A percentile compares a stretch with the other conserved stretches of the same genome.
phyloP scores from a whole-genome alignment of 177 flowering plant genomes.

The Tripterygium wilfordii region DNA sequence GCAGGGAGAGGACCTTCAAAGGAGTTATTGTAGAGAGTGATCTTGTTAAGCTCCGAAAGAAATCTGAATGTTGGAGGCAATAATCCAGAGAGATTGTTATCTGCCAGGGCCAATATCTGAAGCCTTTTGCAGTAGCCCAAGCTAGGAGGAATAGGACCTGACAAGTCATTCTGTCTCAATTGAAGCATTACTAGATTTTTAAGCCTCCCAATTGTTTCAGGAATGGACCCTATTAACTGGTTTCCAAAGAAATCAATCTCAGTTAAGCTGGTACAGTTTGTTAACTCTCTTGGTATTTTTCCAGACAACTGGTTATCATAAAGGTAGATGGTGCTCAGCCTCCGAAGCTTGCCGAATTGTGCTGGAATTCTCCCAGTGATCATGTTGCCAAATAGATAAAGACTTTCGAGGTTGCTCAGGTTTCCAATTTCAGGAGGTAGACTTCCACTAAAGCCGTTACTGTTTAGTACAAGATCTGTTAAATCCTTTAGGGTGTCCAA shows the following conservation, averaged over 20 bases:
- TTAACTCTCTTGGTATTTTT: constrained; percentile 67
- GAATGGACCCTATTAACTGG: constrained; percentile 70
- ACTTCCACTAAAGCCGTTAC: constrained; percentile 74
- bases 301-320: constrained; percentile 87
- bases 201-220: constrained; percentile 71
- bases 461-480: constrained; percentile 68
- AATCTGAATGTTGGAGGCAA: constrained; percentile 68
- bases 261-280: constrained; percentile 68
- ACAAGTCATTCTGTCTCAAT: constrained; percentile 75
- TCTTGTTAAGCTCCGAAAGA: constrained; percentile 43
- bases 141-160: constrained; percentile 80
- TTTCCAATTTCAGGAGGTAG: constrained; percentile 73
- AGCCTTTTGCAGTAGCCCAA: constrained; percentile 79
- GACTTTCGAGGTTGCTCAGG: constrained; percentile 49
- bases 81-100: constrained; percentile 72
- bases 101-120: constrained; percentile 62
- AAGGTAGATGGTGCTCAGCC: constrained; percentile 49
- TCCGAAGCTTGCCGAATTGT: constrained; percentile 70
- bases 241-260: constrained; percentile 80
- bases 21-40: constrained; percentile 88
- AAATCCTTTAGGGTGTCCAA: constrained; percentile 44
- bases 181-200: constrained; percentile 61
- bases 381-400: constrained; percentile 59
- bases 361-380: constrained; percentile 62
- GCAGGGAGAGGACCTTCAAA: constrained; percentile 76